Evolutionary conservation across 805 yeast genomes (phyloP).

Genomic region (Lipomyces yamadae): DNA sequence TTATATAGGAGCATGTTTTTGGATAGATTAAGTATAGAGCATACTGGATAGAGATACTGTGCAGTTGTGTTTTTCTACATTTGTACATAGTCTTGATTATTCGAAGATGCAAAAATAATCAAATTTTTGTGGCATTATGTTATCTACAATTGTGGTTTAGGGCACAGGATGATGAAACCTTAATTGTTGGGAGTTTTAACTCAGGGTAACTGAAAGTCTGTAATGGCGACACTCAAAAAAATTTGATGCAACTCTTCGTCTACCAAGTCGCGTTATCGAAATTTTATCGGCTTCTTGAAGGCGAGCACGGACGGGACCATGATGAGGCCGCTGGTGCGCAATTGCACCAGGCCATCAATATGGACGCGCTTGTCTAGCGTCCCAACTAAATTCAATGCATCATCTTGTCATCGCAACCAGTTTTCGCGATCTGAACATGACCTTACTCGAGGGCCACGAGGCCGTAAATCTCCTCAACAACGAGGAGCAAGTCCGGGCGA

Average conservation of each 20-base stretch:
- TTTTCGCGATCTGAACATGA: constrained; percentile 1
- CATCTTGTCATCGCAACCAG: not conserved
- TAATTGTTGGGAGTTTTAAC: too few relatives aligned
- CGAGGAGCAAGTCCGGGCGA: not conserved
- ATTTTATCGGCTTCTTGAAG: not conserved
- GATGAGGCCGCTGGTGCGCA: constrained; percentile 1
- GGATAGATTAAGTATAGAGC: not conserved
- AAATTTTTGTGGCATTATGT: too few relatives aligned
- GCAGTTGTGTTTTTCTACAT: not conserved
- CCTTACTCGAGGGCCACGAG: not conserved
- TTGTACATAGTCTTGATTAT: not conserved
- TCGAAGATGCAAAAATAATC: too few relatives aligned
- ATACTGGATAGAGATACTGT: not conserved
- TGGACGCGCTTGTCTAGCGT: not conserved
- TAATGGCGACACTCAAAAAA: not conserved
- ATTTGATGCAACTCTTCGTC: not conserved
- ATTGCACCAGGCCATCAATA: not conserved
- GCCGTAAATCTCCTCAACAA: not conserved
- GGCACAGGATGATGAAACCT: too few relatives aligned
- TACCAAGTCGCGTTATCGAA: not conserved
- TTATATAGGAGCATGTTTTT: constrained; percentile 15
- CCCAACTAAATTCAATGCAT: not conserved
- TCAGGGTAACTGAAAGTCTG: too few relatives aligned
- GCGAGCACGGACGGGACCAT: not conserved
- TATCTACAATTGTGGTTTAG: too few relatives aligned